These are phyloP conservation scores for Pythium monospermum DNA, from an alignment of 352 stramenopile genomes.

Conservation along the genomic window DNA sequence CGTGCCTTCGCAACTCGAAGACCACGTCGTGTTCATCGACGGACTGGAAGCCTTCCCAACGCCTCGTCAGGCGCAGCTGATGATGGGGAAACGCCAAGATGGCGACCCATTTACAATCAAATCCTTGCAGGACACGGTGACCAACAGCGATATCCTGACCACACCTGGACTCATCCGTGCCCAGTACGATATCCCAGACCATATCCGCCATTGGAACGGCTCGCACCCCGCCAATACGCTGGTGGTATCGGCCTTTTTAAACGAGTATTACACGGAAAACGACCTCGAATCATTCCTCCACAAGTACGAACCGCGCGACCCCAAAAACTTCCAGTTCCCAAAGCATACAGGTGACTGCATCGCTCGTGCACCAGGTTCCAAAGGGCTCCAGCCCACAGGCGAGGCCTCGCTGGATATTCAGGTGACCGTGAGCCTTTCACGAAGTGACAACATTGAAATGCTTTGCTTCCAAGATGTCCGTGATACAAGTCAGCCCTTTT, in stretches of 20 bases:
- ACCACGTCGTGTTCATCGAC: conserved; percentile 56
- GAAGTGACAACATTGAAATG: conserved; percentile 44
- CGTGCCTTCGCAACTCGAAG: conserved; percentile 31
- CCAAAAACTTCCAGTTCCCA: conserved; percentile 4
- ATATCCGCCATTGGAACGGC: conserved; percentile 14
- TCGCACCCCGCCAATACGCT: conserved; percentile 36
- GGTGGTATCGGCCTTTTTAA: conserved; percentile 64
- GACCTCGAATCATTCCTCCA: conserved; percentile 47
- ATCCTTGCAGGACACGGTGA: conserved; percentile 9
- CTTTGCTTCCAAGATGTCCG: conserved; percentile 56
- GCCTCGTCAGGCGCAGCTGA: conserved; percentile 46
- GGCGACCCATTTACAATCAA: conserved; percentile 32
- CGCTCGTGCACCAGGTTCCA: conserved; percentile 4
- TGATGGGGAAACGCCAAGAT: conserved; percentile 22
- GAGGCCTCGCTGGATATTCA: conserved; percentile 73
- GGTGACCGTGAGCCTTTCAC: conserved; percentile 40
- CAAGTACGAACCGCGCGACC: conserved; percentile 19
- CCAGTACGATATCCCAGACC: conserved; percentile 56
- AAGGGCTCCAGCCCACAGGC: conserved; percentile 26
- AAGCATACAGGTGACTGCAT: conserved; percentile 38
- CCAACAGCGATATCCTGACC: conserved; percentile 18
- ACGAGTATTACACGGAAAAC: conserved; percentile 58
- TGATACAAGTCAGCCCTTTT: conserved; percentile 36
- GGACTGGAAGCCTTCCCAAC: conserved; percentile 72
- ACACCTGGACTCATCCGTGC: conserved; percentile 42